These are phyloP conservation scores for Fraxinus quadrangulata DNA, from an alignment of 257 asterid species.

Conservation along the genomic window DNA sequence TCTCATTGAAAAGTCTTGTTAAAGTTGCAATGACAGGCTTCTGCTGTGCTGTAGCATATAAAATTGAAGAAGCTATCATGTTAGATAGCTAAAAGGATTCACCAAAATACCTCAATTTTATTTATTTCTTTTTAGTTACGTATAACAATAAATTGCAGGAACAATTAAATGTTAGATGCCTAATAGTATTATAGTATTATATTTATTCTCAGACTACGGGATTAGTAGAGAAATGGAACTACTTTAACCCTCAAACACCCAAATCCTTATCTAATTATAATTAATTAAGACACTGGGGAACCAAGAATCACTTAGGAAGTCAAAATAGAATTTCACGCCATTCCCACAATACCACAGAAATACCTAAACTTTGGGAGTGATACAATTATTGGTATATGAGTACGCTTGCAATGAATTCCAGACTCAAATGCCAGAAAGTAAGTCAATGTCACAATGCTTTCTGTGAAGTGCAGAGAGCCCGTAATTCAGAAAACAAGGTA, in stretches of 20 bases:
- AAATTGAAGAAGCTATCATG: background rate
- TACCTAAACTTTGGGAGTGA: background rate
- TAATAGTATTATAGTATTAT: background rate
- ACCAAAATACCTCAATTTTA: background rate
- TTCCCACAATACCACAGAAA: background rate
- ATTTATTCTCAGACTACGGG: background rate
- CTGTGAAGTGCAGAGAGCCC: background rate
- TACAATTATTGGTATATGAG: background rate
- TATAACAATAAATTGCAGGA: background rate
- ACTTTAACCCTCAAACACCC: background rate
- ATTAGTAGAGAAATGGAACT: background rate
- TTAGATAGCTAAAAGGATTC: background rate
- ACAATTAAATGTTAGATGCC: background rate
- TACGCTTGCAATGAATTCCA: background rate
- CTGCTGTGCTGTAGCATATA: slow-evolving; percentile 67
- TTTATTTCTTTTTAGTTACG: background rate
- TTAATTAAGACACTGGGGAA: background rate
- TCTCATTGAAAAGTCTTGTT: slow-evolving; percentile 87
- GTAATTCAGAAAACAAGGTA: background rate
- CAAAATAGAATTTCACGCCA: background rate
- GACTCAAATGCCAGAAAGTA: background rate
- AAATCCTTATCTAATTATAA: background rate
- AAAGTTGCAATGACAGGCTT: slow-evolving; percentile 81
- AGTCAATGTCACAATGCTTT: background rate
- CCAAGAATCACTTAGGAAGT: background rate